Base-by-base conservation (phyloP, 345 rosid species). In the Gossypium thurberi region DNA sequence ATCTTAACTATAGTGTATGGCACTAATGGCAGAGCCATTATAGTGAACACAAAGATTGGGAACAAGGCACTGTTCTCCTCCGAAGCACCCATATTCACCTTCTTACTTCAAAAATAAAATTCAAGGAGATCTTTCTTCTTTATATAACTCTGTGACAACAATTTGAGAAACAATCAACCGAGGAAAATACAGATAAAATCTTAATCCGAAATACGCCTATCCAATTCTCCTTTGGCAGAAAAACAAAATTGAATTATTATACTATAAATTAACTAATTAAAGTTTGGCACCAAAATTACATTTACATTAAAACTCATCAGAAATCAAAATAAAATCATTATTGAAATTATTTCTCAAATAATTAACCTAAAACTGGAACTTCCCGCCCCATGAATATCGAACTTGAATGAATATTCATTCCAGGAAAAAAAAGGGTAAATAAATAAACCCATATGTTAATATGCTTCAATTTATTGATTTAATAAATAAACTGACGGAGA, bases 31-130 rank as follows among this genome's bases (percentile, higher is more conserved):
- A 93, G 79, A 40, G 98, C 98, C 97, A 93, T 87, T 62, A 93
- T 91, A 46, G 99, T 96, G 84, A 96, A 84, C 64, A 96, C 88
- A 73, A 96, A 93, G 77, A 93, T 96, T 8, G 98, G 99, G 82
- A 96, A 96, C 87, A 96, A 68, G 0, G 93, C 86, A 77, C 94
- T 88, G 70, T 78, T 96, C 85, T 96, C 99, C 76, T 96, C 97
- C 0, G 98, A 84, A 3, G 93, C 91, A 74, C 92, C 98, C 99
- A 95, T 92, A 65, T 61, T 18, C 11, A 82, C 73, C 76, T 28
- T 78, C 69, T 81, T 58, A 69, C 43, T 74, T 69, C 23, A 26
- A 77, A 65, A 67, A 21, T 8, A 21, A n/a, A 65, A 21, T 28
- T 46, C 25, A 46, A 46, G 40, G 37, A 65, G 23, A 44, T 44